Conservation (phyloP, 495 filamentous ascomycete species). For the Patellaria atrata region DNA sequence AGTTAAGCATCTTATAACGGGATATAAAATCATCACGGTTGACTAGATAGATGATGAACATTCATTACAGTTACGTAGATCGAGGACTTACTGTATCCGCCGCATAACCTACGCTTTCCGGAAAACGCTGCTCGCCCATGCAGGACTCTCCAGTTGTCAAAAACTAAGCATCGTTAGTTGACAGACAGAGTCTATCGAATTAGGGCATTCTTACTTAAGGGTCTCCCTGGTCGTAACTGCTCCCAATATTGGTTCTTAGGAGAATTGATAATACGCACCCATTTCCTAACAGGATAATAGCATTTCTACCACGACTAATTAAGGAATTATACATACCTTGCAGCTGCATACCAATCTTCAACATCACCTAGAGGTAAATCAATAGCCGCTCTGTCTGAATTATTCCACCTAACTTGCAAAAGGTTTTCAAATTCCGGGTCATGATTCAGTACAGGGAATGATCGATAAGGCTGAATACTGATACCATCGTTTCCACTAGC, state of each 20-base stretch:
- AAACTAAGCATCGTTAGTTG: constrained; percentile 37
- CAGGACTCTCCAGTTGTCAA: constrained; percentile 90
- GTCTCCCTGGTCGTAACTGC: constrained; percentile 61
- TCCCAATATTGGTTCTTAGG: constrained; percentile 55
- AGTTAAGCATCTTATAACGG: constrained; percentile 57
- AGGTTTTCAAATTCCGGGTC: constrained; percentile 31
- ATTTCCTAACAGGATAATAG: constrained; percentile 1
- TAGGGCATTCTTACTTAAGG: constrained; percentile 44
- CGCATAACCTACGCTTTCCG: constrained; percentile 75
- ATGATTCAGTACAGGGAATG: constrained; percentile 54
- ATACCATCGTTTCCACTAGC: constrained; percentile 73
- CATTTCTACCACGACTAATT: too few relatives aligned
- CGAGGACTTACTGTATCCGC: constrained; percentile 60
- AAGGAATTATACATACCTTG: constrained; percentile 24
- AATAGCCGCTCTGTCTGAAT: constrained; percentile 63
- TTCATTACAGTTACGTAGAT: not conserved
- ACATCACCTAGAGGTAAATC: constrained; percentile 26
- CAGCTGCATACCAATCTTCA: constrained; percentile 60
- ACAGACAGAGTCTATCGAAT: not conserved
- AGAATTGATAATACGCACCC: constrained; percentile 38
- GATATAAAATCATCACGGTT: constrained; percentile 80
- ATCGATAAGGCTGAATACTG: constrained; percentile 51
- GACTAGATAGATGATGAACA: constrained; percentile 36
- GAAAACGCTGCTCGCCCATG: constrained; percentile 72
- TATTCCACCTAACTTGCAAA: constrained; percentile 77